A percentile compares a stretch with the other conserved stretches of the same genome.
phyloP scores from a whole-genome alignment of 371 early-diverging fungal species.

The Mucor plumbeus region DNA sequence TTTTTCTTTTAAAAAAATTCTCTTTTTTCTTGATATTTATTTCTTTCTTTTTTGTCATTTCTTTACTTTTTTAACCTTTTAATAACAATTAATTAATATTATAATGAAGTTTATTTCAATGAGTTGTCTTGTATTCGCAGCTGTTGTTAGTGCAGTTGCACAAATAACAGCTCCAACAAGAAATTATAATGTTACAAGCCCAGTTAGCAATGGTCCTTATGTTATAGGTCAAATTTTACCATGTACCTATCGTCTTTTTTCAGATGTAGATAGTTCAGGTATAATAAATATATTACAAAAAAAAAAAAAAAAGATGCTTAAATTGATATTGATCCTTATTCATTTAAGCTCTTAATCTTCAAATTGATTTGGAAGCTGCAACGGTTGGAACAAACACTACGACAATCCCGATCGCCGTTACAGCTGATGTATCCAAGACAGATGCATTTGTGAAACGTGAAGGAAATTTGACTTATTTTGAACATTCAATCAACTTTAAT shows the following conservation, averaged over 20 bases:
- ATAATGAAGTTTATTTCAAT: slow-evolving; percentile 18
- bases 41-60: slow-evolving; percentile 4
- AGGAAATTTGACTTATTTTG: slow-evolving; percentile 51
- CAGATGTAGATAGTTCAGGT: slow-evolving; percentile 53
- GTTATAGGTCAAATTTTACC: slow-evolving; percentile 54
- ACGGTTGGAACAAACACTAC: slow-evolving; percentile 23
- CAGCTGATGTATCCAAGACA: slow-evolving; percentile 51
- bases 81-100: background rate
- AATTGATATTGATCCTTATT: background rate
- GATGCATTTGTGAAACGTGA: slow-evolving; percentile 46
- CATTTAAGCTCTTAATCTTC: slow-evolving; percentile 35
- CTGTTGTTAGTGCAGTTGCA: slow-evolving; percentile 21
- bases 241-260: slow-evolving; percentile 52
- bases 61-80: background rate
- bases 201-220: slow-evolving; percentile 46
- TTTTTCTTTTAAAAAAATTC: background rate
- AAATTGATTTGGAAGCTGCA: slow-evolving; percentile 33
- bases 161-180: slow-evolving; percentile 50
- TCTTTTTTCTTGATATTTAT: background rate
- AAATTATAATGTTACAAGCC: slow-evolving; percentile 53
- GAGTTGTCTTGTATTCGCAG: slow-evolving; percentile 2
- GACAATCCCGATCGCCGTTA: slow-evolving; percentile 36
- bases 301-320: too few relatives aligned
- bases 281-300: slow-evolving; percentile 5
- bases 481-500: slow-evolving; percentile 52